Evolutionary conservation across 768 basidiomycete genomes (phyloP).

Genomic region (Boletus rufocinnamomeus): DNA sequence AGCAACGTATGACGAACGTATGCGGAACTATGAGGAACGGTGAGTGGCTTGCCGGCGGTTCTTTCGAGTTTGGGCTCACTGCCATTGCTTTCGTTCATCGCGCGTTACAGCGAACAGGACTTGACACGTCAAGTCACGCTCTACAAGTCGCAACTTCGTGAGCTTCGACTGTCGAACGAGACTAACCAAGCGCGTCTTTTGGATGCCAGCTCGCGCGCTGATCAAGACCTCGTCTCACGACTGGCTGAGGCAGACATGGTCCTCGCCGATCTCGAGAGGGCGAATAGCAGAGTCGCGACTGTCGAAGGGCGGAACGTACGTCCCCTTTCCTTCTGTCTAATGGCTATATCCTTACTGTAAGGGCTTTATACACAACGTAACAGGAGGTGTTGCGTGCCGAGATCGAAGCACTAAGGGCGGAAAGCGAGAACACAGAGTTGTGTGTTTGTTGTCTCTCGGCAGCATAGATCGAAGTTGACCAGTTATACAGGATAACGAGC

Average conservation of each 20-base stretch:
- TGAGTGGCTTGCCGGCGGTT: conserved; percentile 35
- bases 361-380: neutral
- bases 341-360: neutral
- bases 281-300: conserved; percentile 90
- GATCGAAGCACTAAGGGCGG: conserved; percentile 86
- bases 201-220: conserved; percentile 89
- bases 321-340: neutral
- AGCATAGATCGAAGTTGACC: neutral
- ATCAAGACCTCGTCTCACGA: conserved; percentile 89
- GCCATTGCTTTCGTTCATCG: neutral
- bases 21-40: conserved; percentile 97
- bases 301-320: conserved; percentile 91
- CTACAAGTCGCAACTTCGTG: conserved; percentile 84
- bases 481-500: conserved; percentile 16
- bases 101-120: conserved; percentile 75
- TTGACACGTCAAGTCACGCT: conserved; percentile 89
- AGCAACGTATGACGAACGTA: conserved; percentile 93
- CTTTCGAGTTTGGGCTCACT: neutral
- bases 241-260: conserved; percentile 95
- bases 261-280: conserved; percentile 89
- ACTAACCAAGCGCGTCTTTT: conserved; percentile 90
- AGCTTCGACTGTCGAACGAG: conserved; percentile 89
- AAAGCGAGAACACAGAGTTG: conserved; percentile 70
- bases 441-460: conserved; percentile 36
- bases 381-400: conserved; percentile 95